Base-by-base conservation (phyloP, 2,329 filamentous ascomycete genomes). In the Sclerotinia glacialis region DNA sequence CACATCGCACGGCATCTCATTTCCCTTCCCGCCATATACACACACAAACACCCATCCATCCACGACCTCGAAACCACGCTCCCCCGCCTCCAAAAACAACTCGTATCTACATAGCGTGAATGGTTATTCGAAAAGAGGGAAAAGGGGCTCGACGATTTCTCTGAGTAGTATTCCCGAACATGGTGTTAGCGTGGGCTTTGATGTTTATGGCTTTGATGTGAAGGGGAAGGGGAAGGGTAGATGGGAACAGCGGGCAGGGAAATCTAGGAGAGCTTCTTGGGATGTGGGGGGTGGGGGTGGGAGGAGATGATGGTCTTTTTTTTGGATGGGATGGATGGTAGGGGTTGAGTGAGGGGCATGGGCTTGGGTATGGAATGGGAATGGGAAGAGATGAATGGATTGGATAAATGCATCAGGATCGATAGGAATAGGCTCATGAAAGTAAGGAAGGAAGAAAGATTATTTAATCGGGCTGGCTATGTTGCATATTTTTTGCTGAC, bases 151-250 rank as follows among this genome's bases (percentile, higher is more conserved):
- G 44, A 23, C 23, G 21, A 12, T 60, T 26, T 60, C 58, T 16
- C 11, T 60, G 5, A 34, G 58, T 14, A 60, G 58, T 34, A 60
- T 60, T 40, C 58, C 58, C 2, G 58, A 60, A 11, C 14, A 49
- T 37, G 44, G 34, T n/a, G 44, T 49, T 56, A 42, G 53, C 16
- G 34, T 42, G 14, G 53, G 53, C 2, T 56, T 56, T 42, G 56
- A n/a, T 5, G 26, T 34, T 34, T 16, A 4, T 18, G 40, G 55
- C 11, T 1, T 12, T 11, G 42, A 31, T 50, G 28, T n/a, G 52
- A 54, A 21, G 18, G 11, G 52, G 21, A 31, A 16, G 21, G 6
- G 11, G 31, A 21, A 21, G 9, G 18, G 11, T 18, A 37, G 23
- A 40, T 14, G 14, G 11, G 23, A 28, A 28, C 9, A 18, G 49